A percentile compares a stretch with the other conserved stretches of the same genome.
Evolutionary conservation across 345 rosid species (phyloP).

Genomic region (Eucalyptus leucophloia): DNA sequence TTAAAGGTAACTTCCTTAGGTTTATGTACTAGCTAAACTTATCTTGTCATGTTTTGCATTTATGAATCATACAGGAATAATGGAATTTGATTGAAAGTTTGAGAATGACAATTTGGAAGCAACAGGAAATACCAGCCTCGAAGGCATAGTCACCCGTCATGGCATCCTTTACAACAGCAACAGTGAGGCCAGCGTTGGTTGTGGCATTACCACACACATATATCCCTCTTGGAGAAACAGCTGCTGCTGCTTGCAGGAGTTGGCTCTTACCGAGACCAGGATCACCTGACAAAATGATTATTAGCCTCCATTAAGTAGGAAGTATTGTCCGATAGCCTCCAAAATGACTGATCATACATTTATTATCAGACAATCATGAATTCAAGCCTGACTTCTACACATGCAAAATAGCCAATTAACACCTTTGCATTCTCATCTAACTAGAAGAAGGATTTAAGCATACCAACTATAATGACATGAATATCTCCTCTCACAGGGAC

Average conservation of each 20-base stretch:
- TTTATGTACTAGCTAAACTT: background rate
- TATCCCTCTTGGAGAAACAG: slow-evolving; percentile 92
- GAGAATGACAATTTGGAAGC: background rate
- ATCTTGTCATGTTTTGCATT: background rate
- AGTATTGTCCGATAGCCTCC: background rate
- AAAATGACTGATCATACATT: background rate
- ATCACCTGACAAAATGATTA: slow-evolving; percentile 52
- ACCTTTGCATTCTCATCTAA: background rate
- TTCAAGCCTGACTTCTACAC: background rate
- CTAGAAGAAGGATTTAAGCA: slow-evolving; percentile 1
- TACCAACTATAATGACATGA: slow-evolving; percentile 95
- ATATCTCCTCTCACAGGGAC: slow-evolving; percentile 99
- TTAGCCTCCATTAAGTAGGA: background rate
- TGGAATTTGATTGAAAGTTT: background rate
- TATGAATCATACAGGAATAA: background rate
- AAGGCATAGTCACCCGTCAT: slow-evolving; percentile 88
- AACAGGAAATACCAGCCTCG: slow-evolving; percentile 73
- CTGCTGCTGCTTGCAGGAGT: slow-evolving; percentile 92
- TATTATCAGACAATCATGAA: background rate
- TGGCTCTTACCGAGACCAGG: slow-evolving; percentile 99
- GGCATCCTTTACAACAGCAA: slow-evolving; percentile 92
- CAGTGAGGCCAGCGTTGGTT: slow-evolving; percentile 90
- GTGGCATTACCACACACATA: slow-evolving; percentile 97
- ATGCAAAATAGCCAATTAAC: background rate
- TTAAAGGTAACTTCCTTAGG: background rate